Evolutionary conservation across 495 filamentous ascomycete species (phyloP), one percentile per base, ranked within the genome.

Genomic region (Neurospora sp.): DNA sequence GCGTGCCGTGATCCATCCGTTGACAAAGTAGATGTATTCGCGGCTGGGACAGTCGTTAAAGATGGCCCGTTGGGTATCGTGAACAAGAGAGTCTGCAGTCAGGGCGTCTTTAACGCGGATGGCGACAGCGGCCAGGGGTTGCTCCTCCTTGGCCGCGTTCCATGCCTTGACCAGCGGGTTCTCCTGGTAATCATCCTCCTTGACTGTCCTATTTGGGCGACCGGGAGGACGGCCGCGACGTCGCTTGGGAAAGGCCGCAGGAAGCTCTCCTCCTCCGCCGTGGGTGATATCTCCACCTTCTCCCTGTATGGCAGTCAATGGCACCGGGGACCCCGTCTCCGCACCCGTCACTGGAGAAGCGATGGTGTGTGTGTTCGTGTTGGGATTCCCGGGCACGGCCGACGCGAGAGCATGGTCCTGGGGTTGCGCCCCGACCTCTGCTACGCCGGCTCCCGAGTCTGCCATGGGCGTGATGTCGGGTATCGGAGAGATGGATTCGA

Each of bases 1-100:
- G 12, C 75, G 76, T 37, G 78, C 78, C 4, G 79, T 80, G 44
- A 81, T 81, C 79, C 79, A 81, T 38, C 78, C 78, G 68, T 79
- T 77, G 22, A 81, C 78, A 41, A 78, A 81, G 68, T 78, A 71
- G 53, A 81, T 80, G 47, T 73, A 69, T 69, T 81, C 77, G 59
- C 78, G 77, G 70, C 77, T 78, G 69, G 73, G 74, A 65, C 27
- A 65, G 70, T 75, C 27, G 31, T 73, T 69, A 72, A 79, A 81
- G 71, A 80, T 75, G 71, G 70, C 53, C 61, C 77, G 73, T 37
- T 81, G 79, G 2, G 75, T 79, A 39, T 81, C 79, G 70, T 81
- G 79, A 16, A 77, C 72, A 6, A 81, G 75, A 8, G 72, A 53
- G 27, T 70, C 68, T 70, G 78, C 73, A 4, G 77, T 79, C 35